phyloP scores from a whole-genome alignment of 352 stramenopile genomes.

The Elongisporangium anandrum region DNA sequence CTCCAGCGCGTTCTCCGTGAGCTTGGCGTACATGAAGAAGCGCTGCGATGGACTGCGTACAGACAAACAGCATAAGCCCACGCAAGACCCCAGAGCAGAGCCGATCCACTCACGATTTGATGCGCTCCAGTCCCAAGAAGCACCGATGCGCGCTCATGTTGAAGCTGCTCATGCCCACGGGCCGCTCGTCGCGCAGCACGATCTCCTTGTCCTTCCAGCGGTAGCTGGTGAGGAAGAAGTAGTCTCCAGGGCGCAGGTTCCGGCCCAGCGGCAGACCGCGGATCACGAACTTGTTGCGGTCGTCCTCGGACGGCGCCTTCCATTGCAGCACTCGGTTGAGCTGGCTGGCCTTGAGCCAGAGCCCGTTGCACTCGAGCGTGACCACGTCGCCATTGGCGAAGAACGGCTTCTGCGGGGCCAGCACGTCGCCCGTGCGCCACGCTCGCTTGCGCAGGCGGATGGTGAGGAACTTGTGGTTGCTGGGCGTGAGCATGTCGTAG shows the following conservation, averaged over 20 bases:
- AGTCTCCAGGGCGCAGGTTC: slow-evolving; percentile 69
- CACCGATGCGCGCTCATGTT: slow-evolving; percentile 79
- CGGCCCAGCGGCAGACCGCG: slow-evolving; percentile 68
- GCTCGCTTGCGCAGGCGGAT: slow-evolving; percentile 76
- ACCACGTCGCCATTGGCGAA: slow-evolving; percentile 85
- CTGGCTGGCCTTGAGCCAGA: slow-evolving; percentile 73
- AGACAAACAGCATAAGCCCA: slow-evolving; percentile 3
- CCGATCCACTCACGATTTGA: slow-evolving; percentile 53
- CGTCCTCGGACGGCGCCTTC: slow-evolving; percentile 80
- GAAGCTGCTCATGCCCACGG: slow-evolving; percentile 77
- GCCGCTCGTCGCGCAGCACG: slow-evolving; percentile 71
- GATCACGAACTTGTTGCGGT: slow-evolving; percentile 86
- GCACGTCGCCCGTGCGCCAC: slow-evolving; percentile 37
- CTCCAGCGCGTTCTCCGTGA: slow-evolving; percentile 71
- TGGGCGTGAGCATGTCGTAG: slow-evolving; percentile 82
- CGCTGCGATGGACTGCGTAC: slow-evolving; percentile 41
- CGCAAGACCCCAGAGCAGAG: slow-evolving; percentile 1
- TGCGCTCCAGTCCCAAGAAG: slow-evolving; percentile 78
- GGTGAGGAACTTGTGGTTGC: slow-evolving; percentile 81
- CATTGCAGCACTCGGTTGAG: slow-evolving; percentile 85
- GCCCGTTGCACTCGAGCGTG: slow-evolving; percentile 82
- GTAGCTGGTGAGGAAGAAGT: slow-evolving; percentile 87
- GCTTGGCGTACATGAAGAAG: slow-evolving; percentile 79
- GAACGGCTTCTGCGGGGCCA: slow-evolving; percentile 42
- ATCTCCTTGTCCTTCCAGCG: slow-evolving; percentile 87